phyloP scores from a whole-genome alignment of 177 flowering plant genomes.

The Vitis hybrid region DNA sequence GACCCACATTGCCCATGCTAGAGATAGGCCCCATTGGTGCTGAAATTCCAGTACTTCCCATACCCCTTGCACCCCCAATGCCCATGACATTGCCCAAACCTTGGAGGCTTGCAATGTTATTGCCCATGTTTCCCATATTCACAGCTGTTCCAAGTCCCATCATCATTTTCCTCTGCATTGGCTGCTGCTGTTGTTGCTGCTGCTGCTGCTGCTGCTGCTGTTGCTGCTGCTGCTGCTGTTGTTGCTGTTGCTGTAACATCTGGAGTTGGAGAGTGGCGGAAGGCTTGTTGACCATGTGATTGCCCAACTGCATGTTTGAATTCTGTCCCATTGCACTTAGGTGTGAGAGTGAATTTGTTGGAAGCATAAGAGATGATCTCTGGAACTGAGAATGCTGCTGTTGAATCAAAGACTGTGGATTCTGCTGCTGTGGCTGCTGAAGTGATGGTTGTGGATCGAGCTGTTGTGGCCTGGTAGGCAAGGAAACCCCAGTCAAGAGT shows the following conservation, averaged over 20 bases:
- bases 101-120: slow-evolving; percentile 61
- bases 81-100: slow-evolving; percentile 51
- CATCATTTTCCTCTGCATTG: slow-evolving; percentile 67
- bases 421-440: slow-evolving; percentile 39
- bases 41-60: slow-evolving; percentile 62
- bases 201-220: slow-evolving; percentile 15
- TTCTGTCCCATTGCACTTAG: slow-evolving; percentile 54
- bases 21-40: slow-evolving; percentile 55
- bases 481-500: slow-evolving; percentile 45
- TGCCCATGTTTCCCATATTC: slow-evolving; percentile 65
- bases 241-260: slow-evolving; percentile 59
- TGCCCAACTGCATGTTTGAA: slow-evolving; percentile 55
- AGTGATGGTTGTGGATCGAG: slow-evolving; percentile 48
- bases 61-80: slow-evolving; percentile 62
- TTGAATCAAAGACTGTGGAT: slow-evolving; percentile 4
- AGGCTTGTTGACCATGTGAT: slow-evolving; percentile 60
- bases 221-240: slow-evolving; percentile 35
- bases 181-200: slow-evolving; percentile 37
- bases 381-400: slow-evolving; percentile 70
- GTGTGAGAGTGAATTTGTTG: slow-evolving; percentile 55
- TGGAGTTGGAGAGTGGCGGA: slow-evolving; percentile 57
- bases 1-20: slow-evolving; percentile 61
- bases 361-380: slow-evolving; percentile 59
- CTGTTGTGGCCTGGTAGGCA: slow-evolving; percentile 61
- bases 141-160: slow-evolving; percentile 62